Base-by-base conservation (phyloP, 352 stramenopile species). In the Phytopythium delawarense region DNA sequence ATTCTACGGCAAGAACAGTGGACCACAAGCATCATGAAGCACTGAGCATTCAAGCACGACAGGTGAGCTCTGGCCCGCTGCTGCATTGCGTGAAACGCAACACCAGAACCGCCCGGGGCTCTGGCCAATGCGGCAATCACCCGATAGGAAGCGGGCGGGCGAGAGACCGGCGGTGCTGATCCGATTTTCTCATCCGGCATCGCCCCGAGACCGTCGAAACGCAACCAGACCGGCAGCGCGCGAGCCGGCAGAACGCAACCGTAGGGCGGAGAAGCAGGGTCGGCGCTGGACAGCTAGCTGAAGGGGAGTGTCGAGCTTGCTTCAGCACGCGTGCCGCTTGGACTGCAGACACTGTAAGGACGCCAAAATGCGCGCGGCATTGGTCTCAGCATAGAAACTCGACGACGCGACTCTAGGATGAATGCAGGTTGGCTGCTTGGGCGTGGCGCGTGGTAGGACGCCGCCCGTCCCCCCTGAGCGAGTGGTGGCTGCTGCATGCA, bases 81-180 rank as follows among this genome's bases (percentile, higher is more conserved):
- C 52, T 46, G 18, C 52, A 44, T 30, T 44, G 52, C 34, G 7
- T 58, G 52, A 58, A 58, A 58, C 52, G 52, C 52, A 58, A 58
- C 52, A 58, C 52, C 52, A 58, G 52, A 49, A 58, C 20, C 32
- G 9, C 30, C 20, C 49, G 49, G 11, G 7, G 49, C 49, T 55
- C 28, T 34, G 12, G 50, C 50, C 15, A 39, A 53, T 53, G 45
- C 25, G 46, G 25, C 46, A 35, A 35, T 53, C 46, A 6, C 46
- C 7, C 11, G 13, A 34, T 53, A 53, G 2, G 46, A 55, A 11
- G 25, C 46, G 21, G 46, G 13, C 18, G 21, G 49, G 7, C 49
- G 40, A 46, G 40, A 46, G 15, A 46, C 40, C 40, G 8, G 40
- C 6, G 37, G 8, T 42, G 40, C 40, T 46, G 40, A 46, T 46